Conservation (phyloP, 495 filamentous ascomycete species). For the Aspergillus conjunctus region DNA sequence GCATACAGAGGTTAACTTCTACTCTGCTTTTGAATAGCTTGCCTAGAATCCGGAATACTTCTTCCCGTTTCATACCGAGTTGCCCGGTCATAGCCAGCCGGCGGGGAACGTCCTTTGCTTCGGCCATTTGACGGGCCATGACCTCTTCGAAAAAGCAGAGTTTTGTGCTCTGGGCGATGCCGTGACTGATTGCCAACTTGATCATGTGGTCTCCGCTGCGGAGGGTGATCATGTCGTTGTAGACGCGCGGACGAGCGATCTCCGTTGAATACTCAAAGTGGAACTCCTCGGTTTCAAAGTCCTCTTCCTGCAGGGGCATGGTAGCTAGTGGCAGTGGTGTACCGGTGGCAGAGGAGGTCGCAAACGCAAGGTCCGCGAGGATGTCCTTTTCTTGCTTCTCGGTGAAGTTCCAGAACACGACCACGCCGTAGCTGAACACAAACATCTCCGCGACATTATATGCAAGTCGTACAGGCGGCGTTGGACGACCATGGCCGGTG, state of each 20-base stretch:
- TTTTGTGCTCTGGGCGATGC: conserved; percentile 96
- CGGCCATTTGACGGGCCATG: conserved; percentile 91
- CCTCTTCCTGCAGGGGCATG: conserved; percentile 72
- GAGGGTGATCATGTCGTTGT: conserved; percentile 99
- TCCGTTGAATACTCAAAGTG: conserved; percentile 94
- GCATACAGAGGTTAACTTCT: conserved; percentile 95
- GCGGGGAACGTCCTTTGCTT: conserved; percentile 89
- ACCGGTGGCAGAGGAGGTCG: conserved; percentile 56
- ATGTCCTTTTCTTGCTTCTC: conserved; percentile 96
- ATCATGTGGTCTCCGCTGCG: conserved; percentile 97
- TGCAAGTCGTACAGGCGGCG: conserved; percentile 50
- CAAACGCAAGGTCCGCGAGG: conserved; percentile 92
- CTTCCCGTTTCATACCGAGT: conserved; percentile 87
- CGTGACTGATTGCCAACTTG: conserved; percentile 94
- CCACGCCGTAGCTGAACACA: conserved; percentile 95
- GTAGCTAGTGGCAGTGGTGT: conserved; percentile 63
- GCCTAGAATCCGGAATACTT: conserved; percentile 90
- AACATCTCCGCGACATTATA: conserved; percentile 95
- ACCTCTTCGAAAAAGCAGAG: conserved; percentile 95
- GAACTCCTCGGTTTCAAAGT: conserved; percentile 98
- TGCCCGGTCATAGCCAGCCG: conserved; percentile 84
- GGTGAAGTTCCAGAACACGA: conserved; percentile 98
- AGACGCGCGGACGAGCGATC: conserved; percentile 84
- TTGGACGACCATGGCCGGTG: conserved; percentile 11
- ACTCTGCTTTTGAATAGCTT: conserved; percentile 90